These are phyloP conservation scores for Rhizopus stolonifer DNA, from an alignment of 371 early-diverging fungal genomes.

Conservation along the genomic window DNA sequence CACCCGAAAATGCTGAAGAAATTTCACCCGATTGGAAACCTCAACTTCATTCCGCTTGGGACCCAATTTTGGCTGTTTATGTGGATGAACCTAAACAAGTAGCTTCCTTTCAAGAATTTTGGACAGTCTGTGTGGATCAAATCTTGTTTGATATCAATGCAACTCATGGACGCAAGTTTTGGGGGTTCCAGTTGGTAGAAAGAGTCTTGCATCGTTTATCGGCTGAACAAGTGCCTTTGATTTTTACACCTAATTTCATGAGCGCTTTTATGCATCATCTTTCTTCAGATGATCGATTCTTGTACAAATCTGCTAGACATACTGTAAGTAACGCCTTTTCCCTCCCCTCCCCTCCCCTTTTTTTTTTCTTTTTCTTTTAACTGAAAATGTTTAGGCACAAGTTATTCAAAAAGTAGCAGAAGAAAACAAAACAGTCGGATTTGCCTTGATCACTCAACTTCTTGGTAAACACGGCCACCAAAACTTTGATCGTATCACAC, in stretches of 20 bases:
- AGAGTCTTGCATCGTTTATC: conserved; percentile 64
- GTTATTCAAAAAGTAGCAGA: conserved; percentile 53
- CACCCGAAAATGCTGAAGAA: conserved; percentile 44
- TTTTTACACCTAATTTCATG: conserved; percentile 85
- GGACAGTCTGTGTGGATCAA: conserved; percentile 77
- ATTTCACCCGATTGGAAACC: conserved; percentile 68
- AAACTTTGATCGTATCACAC: conserved; percentile 74
- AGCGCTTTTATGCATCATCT: conserved; percentile 81
- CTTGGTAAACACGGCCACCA: conserved; percentile 68
- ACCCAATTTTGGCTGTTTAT: conserved; percentile 62
- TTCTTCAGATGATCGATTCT: conserved; percentile 67
- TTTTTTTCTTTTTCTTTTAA: not conserved
- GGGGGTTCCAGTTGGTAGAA: conserved; percentile 85
- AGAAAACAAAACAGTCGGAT: conserved; percentile 27
- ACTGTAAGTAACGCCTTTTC: no score
- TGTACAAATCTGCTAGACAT: conserved; percentile 77
- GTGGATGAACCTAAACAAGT: conserved; percentile 32
- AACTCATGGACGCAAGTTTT: conserved; percentile 82
- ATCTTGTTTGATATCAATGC: conserved; percentile 69
- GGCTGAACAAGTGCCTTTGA: conserved; percentile 63
- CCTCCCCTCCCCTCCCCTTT: no score
- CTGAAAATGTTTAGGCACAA: conserved; percentile 36
- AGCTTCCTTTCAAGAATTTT: conserved; percentile 75
- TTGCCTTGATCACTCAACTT: conserved; percentile 66
- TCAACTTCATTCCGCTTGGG: conserved; percentile 83